These are phyloP conservation scores for Syzygium grande DNA, from an alignment of 345 rosid species.

Conservation along the genomic window DNA sequence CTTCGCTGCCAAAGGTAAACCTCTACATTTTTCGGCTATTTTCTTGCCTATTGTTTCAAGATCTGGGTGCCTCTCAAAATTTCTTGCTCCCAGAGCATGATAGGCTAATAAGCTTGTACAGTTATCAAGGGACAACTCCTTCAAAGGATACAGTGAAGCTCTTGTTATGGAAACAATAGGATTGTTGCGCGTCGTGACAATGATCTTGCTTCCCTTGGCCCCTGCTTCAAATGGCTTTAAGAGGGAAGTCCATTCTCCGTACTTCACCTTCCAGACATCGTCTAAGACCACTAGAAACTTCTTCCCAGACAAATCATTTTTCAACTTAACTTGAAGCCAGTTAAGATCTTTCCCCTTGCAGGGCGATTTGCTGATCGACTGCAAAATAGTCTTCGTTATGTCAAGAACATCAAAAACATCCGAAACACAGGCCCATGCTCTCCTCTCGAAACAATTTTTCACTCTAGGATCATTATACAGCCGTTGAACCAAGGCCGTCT, in stretches of 20 bases:
- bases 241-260: fast-evolving
- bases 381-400: background rate
- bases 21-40: background rate
- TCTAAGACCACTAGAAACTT: background rate
- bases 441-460: fast-evolving
- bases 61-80: fast-evolving
- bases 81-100: background rate
- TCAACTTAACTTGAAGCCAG: fast-evolving
- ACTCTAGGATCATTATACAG: fast-evolving
- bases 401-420: background rate
- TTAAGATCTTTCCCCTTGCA: too few species aligned
- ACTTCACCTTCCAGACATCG: background rate
- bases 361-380: fast-evolving
- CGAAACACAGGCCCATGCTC: background rate
- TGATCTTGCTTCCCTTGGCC: background rate
- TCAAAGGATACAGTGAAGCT: too few species aligned
- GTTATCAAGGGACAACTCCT: fast-evolving
- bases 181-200: fast-evolving
- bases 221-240: background rate
- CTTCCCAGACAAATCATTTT: fast-evolving
- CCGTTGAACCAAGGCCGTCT: background rate
- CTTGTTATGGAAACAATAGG: fast-evolving
- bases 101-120: background rate
- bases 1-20: background rate
- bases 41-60: fast-evolving